Percentiles rank a stretch among this genome's conserved stretches.
Conservation (phyloP, 495 filamentous ascomycete species). For the Physcia stellaris region DNA sequence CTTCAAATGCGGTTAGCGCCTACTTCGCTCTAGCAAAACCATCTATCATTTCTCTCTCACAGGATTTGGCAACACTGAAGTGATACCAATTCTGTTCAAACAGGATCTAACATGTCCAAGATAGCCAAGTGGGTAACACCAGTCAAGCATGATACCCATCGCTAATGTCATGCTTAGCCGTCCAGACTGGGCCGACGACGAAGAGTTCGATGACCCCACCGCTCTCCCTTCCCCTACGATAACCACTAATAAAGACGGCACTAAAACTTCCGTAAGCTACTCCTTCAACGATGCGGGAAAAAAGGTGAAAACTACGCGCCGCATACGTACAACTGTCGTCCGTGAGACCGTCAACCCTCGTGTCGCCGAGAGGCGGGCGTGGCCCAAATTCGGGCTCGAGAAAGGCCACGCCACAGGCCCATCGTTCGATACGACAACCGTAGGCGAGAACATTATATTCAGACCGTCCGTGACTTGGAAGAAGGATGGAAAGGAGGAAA, state of each 20-base stretch:
- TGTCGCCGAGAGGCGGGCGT: constrained; percentile 81
- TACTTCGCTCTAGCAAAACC: no score
- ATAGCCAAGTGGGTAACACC: constrained; percentile 8
- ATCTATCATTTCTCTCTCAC: no score
- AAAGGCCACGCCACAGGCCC: constrained; percentile 54
- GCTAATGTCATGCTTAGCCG: constrained; percentile 25
- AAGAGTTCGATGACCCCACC: constrained; percentile 71
- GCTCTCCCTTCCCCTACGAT: constrained; percentile 75
- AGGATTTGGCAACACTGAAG: no score
- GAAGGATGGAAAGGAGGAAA: constrained; percentile 67
- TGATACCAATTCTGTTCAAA: no score
- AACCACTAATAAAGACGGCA: constrained; percentile 92
- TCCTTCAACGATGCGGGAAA: constrained; percentile 84
- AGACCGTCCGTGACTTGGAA: constrained; percentile 81
- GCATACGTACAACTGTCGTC: constrained; percentile 77
- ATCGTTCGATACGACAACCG: constrained; percentile 71
- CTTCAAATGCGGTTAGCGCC: no score
- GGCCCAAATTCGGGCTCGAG: constrained; percentile 87
- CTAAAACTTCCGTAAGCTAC: constrained; percentile 86
- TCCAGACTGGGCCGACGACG: constrained; percentile 94
- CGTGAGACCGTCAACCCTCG: constrained; percentile 91
- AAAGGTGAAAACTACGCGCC: constrained; percentile 90
- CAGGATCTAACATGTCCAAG: constrained; percentile 14
- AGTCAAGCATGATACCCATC: neutral
- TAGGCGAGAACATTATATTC: constrained; percentile 97